Base-by-base conservation (phyloP, 768 basidiomycete species). In the Phanerochaete carnosa region DNA sequence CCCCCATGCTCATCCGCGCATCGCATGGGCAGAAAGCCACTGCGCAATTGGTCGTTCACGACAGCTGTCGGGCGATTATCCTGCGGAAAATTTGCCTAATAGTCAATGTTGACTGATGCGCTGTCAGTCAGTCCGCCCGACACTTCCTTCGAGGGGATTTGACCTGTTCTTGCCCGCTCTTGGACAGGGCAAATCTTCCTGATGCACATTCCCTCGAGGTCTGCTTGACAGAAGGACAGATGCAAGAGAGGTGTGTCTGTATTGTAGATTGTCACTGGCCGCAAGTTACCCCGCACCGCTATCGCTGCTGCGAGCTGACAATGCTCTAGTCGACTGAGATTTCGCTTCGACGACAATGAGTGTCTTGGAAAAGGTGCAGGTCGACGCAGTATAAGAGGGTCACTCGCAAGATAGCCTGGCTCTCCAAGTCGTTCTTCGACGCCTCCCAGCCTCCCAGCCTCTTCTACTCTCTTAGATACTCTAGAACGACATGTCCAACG, bases 171-270 rank as follows among this genome's bases (percentile, higher is more conserved):
- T n/a, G n/a, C n/a, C n/a, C n/a, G n/a, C n/a, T n/a, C n/a, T n/a
- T n/a, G n/a, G n/a, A n/a, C n/a, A n/a, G n/a, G n/a, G 50, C 30
- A 52, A 52, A 52, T 52, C 50, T 52, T 52, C 28, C 26, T 52
- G 50, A 52, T 52, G 26, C 8, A 25, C 28, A 30, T 29, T 28
- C n/a, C n/a, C n/a, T n/a, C n/a, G n/a, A n/a, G n/a, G n/a, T n/a
- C n/a, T n/a, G n/a, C 9, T 22, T 52, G 50, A 52, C 50, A 32
- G n/a, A 28, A 25, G 28, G 50, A 52, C 50, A 52, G 50, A n/a
- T n/a, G n/a, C n/a, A n/a, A n/a, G n/a, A 52, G 50, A 26, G 30
- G 50, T 32, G 30, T 22, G 50, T 28, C 26, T 16, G 50, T n/a
- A n/a, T 4, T 19, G 4, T 7, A 19, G 11, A 19, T 19, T 43